Conservation (phyloP, 2,329 filamentous ascomycete species). For the Stemphylium vesicarium region DNA sequence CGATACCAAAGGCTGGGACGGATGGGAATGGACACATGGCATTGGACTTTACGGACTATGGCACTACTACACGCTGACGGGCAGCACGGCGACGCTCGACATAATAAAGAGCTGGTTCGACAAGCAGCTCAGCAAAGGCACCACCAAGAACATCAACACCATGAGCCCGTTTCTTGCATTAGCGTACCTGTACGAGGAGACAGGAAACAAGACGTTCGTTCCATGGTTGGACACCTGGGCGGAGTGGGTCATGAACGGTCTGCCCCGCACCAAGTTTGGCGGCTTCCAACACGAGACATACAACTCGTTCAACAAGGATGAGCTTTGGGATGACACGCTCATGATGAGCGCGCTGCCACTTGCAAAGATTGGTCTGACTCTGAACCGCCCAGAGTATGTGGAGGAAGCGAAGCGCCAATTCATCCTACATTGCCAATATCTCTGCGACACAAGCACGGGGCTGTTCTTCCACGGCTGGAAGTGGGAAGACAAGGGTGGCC, state of each 20-base stretch:
- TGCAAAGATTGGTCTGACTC: slow-evolving; percentile 76
- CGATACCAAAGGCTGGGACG: slow-evolving; percentile 83
- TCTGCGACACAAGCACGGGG: slow-evolving; percentile 74
- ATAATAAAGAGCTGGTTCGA: slow-evolving; percentile 78
- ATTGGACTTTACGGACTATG: slow-evolving; percentile 81
- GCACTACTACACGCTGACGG: slow-evolving; percentile 79
- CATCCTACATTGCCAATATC: slow-evolving; percentile 77
- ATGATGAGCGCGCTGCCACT: slow-evolving; percentile 88
- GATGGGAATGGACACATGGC: slow-evolving; percentile 85
- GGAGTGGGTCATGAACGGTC: slow-evolving; percentile 81
- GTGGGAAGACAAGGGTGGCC: slow-evolving; percentile 67
- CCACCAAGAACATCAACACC: slow-evolving; percentile 86
- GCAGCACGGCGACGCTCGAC: slow-evolving; percentile 63
- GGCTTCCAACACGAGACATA: slow-evolving; percentile 80
- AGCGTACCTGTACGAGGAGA: slow-evolving; percentile 79
- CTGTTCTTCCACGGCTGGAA: slow-evolving; percentile 86
- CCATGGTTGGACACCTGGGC: slow-evolving; percentile 83
- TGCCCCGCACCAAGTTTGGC: slow-evolving; percentile 73
- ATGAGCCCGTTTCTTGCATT: slow-evolving; percentile 80
- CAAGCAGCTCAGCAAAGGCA: slow-evolving; percentile 71
- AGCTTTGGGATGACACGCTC: slow-evolving; percentile 84
- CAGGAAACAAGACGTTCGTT: slow-evolving; percentile 69
- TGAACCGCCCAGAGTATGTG: slow-evolving; percentile 74
- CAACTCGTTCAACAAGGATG: slow-evolving; percentile 70
- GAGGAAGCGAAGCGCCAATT: slow-evolving; percentile 81